Conservation (phyloP, 371 early-diverging fungal species). For the Circinella minor region DNA sequence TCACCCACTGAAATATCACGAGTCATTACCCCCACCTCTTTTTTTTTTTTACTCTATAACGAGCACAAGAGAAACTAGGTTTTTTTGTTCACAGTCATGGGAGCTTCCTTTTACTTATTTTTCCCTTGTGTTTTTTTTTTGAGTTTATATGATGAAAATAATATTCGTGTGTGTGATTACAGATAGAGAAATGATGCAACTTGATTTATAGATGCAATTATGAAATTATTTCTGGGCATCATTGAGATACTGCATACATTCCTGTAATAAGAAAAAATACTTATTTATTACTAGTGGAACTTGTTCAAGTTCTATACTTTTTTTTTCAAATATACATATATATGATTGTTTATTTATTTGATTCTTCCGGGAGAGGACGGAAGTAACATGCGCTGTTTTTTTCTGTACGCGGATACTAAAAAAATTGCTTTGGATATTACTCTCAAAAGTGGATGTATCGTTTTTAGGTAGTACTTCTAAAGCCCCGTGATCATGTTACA, state of each 20-base stretch:
- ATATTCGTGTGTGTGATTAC: too few relatives aligned
- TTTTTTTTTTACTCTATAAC: background rate
- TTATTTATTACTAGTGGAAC: too few relatives aligned
- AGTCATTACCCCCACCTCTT: background rate
- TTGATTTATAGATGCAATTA: too few relatives aligned
- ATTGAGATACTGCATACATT: too few relatives aligned
- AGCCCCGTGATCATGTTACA: too few relatives aligned
- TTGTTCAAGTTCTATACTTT: too few relatives aligned
- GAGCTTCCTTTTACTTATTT: background rate
- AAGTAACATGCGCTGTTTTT: background rate
- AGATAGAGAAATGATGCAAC: too few relatives aligned
- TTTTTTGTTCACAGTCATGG: constrained; percentile 5
- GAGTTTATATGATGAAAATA: too few relatives aligned
- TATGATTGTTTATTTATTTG: background rate
- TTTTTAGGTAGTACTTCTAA: too few relatives aligned
- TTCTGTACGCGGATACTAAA: constrained; percentile 4
- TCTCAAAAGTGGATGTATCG: background rate
- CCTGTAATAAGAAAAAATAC: too few relatives aligned
- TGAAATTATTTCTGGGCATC: too few relatives aligned
- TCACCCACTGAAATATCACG: constrained; percentile 2
- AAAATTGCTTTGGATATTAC: background rate
- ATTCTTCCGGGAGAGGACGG: background rate
- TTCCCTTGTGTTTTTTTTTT: background rate
- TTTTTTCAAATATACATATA: too few relatives aligned
- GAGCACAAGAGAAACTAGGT: background rate